Percentiles rank a stretch among this genome's conserved stretches.
Evolutionary conservation across 495 filamentous ascomycete species (phyloP).

Genomic region (Penicillium verhagenii): DNA sequence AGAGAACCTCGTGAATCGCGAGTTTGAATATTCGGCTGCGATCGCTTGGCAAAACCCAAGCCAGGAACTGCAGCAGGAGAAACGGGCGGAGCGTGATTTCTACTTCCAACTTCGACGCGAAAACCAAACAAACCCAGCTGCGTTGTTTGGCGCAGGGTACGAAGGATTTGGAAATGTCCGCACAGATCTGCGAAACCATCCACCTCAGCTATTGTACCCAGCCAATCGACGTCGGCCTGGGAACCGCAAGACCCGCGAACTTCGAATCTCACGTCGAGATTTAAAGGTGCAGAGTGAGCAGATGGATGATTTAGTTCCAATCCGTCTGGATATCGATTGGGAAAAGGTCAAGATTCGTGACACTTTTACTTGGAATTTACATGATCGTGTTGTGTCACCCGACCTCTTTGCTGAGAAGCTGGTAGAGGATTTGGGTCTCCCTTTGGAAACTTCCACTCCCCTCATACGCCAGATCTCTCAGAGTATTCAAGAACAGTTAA

Average conservation of each 20-base stretch:
- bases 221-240: conserved; percentile 68
- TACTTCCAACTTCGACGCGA: conserved; percentile 49
- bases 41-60: conserved; percentile 41
- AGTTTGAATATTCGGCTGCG: conserved; percentile 64
- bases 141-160: conserved; percentile 78
- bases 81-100: conserved; percentile 54
- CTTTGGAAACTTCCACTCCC: conserved; percentile 58
- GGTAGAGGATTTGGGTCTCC: conserved; percentile 86
- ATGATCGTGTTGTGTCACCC: conserved; percentile 75
- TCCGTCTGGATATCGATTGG: conserved; percentile 90
- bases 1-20: conserved; percentile 75
- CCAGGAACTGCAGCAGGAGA: conserved; percentile 50
- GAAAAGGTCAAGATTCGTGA: conserved; percentile 95
- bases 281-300: conserved; percentile 81
- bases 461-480: conserved; percentile 75
- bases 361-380: conserved; percentile 98
- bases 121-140: conserved; percentile 55
- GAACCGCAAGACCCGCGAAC: conserved; percentile 64
- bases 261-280: conserved; percentile 74
- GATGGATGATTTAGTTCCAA: conserved; percentile 84
- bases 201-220: conserved; percentile 72
- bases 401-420: conserved; percentile 85
- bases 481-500: conserved; percentile 84
- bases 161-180: conserved; percentile 83
- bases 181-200: conserved; percentile 61